phyloP scores from a whole-genome alignment of 768 basidiomycete genomes.

The Gyrodon lividus region DNA sequence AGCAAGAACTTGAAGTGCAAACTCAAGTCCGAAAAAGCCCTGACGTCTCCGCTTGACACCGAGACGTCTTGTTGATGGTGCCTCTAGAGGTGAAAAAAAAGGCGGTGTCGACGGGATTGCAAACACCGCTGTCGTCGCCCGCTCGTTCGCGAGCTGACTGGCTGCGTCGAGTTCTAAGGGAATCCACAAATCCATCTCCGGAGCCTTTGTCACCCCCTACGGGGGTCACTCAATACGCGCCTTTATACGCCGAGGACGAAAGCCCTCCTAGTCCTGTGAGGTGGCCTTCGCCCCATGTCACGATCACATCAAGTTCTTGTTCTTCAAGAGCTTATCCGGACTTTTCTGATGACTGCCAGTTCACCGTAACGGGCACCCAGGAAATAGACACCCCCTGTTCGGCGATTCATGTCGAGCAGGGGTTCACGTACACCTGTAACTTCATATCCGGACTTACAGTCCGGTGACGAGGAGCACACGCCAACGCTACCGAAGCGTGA shows the following conservation, averaged over 20 bases:
- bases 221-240: constrained; percentile 19
- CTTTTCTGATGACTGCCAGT: neutral
- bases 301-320: constrained; percentile 18
- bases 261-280: constrained; percentile 5
- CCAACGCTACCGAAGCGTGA: constrained; percentile 6
- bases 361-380: neutral
- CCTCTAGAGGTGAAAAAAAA: constrained; percentile 8
- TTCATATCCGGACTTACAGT: constrained; percentile 2
- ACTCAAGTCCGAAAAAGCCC: constrained; percentile 7
- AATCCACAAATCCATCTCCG: constrained; percentile 7
- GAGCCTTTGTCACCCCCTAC: constrained; percentile 28
- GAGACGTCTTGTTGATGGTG: constrained; percentile 17
- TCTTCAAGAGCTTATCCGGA: constrained; percentile 18
- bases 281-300: constrained; percentile 16
- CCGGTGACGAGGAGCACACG: constrained; percentile 13
- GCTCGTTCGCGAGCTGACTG: constrained; percentile 1
- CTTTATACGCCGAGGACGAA: constrained; percentile 18
- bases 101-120: neutral
- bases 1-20: neutral
- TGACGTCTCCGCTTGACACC: constrained; percentile 15
- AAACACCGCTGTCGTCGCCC: neutral
- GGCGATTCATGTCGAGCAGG: constrained; percentile 10
- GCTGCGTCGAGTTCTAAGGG: constrained; percentile 11
- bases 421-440: neutral
- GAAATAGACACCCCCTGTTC: neutral